Percentiles rank a stretch among this genome's conserved stretches.
Conservation (phyloP, 139 green algal species). For the Chlorella sp. region DNA sequence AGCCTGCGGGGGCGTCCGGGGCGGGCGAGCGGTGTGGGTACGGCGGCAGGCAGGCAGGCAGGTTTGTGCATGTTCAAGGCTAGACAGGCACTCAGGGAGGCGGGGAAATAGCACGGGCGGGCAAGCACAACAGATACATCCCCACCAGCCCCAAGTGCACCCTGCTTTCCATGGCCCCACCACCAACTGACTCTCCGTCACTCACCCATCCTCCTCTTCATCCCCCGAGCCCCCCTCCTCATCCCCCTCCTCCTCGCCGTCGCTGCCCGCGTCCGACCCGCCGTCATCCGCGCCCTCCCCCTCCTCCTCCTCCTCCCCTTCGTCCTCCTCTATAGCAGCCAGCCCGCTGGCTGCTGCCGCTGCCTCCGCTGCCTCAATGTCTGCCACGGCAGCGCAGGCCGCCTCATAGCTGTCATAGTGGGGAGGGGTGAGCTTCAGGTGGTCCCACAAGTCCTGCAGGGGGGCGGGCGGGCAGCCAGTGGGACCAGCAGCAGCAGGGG, state of each 20-base stretch:
- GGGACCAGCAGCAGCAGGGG: background rate
- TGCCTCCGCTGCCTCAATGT: constrained; percentile 65
- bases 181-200: background rate
- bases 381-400: constrained; percentile 61
- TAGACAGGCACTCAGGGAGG: too few relatives aligned
- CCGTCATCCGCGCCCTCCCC: constrained; percentile 26
- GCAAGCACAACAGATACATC: too few relatives aligned
- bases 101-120: too few relatives aligned
- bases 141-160: background rate
- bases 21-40: background rate
- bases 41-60: background rate
- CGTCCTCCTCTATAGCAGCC: constrained; percentile 54
- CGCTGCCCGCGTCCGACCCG: constrained; percentile 23
- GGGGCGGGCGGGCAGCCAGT: background rate
- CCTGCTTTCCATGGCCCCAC: background rate
- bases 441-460: constrained; percentile 81
- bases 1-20: background rate
- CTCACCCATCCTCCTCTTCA: constrained; percentile 49
- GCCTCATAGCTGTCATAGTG: constrained; percentile 64
- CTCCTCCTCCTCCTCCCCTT: constrained; percentile 38
- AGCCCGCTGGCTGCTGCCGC: constrained; percentile 47
- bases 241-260: constrained; percentile 10
- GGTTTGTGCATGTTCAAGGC: background rate
- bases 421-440: constrained; percentile 46
- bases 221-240: background rate